Evolutionary conservation across 2,329 filamentous ascomycete species (phyloP).

Genomic region (Penicillium fuscoglaucum): DNA sequence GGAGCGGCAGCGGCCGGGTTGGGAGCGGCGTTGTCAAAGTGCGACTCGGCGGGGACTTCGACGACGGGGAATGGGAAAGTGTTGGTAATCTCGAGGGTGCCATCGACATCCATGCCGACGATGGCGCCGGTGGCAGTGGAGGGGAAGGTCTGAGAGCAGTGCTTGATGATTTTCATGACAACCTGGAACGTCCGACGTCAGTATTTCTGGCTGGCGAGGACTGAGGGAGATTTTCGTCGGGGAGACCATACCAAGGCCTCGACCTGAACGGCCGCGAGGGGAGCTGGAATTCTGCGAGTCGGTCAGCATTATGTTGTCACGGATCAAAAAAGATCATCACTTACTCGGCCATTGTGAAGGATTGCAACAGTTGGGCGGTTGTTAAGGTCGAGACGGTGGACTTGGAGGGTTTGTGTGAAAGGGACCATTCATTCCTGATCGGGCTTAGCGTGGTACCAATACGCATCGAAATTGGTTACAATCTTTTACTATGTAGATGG

Average conservation of each 20-base stretch:
- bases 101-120: conserved; percentile 86
- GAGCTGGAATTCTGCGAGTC: conserved; percentile 59
- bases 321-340: conserved; percentile 5
- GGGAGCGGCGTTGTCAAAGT: conserved; percentile 68
- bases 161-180: conserved; percentile 97
- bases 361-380: conserved; percentile 22
- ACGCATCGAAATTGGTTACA: conserved; percentile 2
- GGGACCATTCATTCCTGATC: conserved; percentile 22
- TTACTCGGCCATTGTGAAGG: conserved; percentile 29
- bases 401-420: conserved; percentile 30
- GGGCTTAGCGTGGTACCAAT: conserved; percentile 22
- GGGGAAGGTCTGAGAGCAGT: conserved; percentile 84
- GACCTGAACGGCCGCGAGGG: conserved; percentile 86
- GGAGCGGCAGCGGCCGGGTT: conserved; percentile 82
- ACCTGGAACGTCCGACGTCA: conserved; percentile 57
- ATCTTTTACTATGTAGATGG: background rate
- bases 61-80: conserved; percentile 87
- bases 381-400: conserved; percentile 21
- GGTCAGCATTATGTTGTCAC: conserved; percentile 18
- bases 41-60: conserved; percentile 69
- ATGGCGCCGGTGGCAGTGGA: conserved; percentile 85
- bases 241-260: conserved; percentile 76
- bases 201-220: conserved; percentile 30
- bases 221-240: conserved; percentile 36
- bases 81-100: conserved; percentile 87